Percentiles rank a stretch among this genome's conserved stretches.
Evolutionary conservation across 345 rosid genomes (phyloP).

Genomic region (Carallia brachiata): DNA sequence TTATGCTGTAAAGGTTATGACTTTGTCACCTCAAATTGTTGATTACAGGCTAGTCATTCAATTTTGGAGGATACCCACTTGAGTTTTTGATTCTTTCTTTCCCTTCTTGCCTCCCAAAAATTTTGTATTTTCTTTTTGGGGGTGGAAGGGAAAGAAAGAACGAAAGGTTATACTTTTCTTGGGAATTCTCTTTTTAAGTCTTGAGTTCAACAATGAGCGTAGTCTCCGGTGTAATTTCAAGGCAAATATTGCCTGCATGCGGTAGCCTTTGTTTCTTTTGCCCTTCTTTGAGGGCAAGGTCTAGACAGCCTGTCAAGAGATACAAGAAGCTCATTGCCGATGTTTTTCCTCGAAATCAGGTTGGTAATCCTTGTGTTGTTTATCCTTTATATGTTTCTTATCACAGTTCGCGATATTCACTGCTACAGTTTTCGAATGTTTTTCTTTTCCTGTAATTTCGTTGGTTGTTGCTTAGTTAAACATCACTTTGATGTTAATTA

Average conservation of each 20-base stretch:
- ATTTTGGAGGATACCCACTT: conserved; percentile 26
- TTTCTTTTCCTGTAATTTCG: not conserved
- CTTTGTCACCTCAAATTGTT: conserved; percentile 19
- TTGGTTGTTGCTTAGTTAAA: not conserved
- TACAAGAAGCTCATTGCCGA: conserved; percentile 93
- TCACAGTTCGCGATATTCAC: not conserved
- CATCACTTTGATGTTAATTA: not conserved
- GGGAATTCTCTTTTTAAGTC: conserved; percentile 1
- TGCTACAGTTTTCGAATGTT: not conserved
- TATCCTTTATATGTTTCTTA: not conserved
- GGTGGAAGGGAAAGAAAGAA: conserved; percentile 64
- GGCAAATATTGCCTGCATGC: conserved; percentile 90
- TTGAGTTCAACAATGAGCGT: conserved; percentile 51
- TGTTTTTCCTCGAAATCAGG: conserved; percentile 84
- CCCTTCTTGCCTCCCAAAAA: conserved; percentile 54
- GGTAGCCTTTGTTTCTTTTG: conserved; percentile 88
- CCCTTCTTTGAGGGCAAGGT: conserved; percentile 85
- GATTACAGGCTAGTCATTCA: conserved; percentile 37
- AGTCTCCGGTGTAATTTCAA: conserved; percentile 75
- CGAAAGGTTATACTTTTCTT: conserved; percentile 6
- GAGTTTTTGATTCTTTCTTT: conserved; percentile 47
- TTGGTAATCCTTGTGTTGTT: conserved; percentile 55
- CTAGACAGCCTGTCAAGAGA: conserved; percentile 96
- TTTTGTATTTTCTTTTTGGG: conserved; percentile 33
- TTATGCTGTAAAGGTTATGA: not conserved